phyloP scores from a whole-genome alignment of 305 asterid genomes.

The Coffea humblotiana region DNA sequence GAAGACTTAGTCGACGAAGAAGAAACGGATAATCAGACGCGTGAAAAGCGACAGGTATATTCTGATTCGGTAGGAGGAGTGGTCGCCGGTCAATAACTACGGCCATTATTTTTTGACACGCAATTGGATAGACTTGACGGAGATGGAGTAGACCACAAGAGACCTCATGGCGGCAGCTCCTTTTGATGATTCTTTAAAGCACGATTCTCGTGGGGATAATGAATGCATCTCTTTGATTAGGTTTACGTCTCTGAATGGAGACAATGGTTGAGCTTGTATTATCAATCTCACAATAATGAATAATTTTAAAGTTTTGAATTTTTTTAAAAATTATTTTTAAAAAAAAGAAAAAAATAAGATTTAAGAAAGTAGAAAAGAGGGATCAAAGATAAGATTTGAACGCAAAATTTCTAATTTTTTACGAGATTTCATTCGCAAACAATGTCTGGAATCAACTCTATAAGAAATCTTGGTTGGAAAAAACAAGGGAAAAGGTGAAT shows the following conservation, averaged over 20 bases:
- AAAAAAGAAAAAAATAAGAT: no score
- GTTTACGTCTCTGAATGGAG: not conserved
- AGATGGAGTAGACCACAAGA: not conserved
- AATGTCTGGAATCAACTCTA: no score
- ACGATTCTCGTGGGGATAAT: not conserved
- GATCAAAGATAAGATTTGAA: no score
- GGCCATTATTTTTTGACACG: slow-evolving; percentile 66
- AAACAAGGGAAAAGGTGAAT: not conserved
- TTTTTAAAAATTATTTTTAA: no score
- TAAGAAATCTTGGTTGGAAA: no score
- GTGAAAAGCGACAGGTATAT: slow-evolving; percentile 28
- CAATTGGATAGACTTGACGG: slow-evolving; percentile 33
- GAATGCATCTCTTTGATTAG: not conserved
- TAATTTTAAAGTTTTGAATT: not conserved
- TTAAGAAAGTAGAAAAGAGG: no score
- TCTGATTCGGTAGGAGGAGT: not conserved
- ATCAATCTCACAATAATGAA: not conserved
- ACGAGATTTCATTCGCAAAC: no score
- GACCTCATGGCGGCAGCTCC: slow-evolving; percentile 51
- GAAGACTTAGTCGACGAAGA: not conserved
- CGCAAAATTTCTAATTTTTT: no score
- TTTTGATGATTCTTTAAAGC: slow-evolving; percentile 13
- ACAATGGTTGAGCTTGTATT: not conserved
- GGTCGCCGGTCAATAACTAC: slow-evolving; percentile 53
- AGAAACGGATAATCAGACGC: slow-evolving; percentile 22